phyloP scores from a whole-genome alignment of 306 rosid species.

The Prunus salicina region DNA sequence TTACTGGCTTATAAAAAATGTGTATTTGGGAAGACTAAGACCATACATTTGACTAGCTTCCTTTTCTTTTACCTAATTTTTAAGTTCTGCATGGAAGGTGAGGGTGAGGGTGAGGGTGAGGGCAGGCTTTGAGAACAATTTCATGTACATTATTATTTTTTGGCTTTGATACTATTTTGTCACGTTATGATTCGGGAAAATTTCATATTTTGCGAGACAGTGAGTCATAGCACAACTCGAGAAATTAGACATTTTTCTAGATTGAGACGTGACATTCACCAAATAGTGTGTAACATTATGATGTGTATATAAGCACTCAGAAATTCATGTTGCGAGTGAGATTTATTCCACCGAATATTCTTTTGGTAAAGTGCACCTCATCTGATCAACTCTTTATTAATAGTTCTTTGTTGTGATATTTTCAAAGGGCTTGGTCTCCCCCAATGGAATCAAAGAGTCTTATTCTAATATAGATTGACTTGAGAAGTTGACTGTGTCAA shows the following conservation, averaged over 20 bases:
- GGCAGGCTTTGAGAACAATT: not conserved
- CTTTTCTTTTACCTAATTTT: slow-evolving; percentile 2
- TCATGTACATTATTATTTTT: no score
- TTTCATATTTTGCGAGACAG: no score
- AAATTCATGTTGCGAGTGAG: no score
- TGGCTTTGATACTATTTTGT: no score
- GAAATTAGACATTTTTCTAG: no score
- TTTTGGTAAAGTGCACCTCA: not conserved
- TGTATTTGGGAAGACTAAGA: not conserved
- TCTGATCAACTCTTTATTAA: not conserved
- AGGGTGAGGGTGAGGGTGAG: not conserved
- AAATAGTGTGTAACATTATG: no score
- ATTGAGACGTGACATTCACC: no score
- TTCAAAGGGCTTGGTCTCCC: not conserved
- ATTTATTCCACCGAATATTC: no score
- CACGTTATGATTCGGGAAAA: no score
- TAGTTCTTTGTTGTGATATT: not conserved
- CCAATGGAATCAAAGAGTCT: not conserved
- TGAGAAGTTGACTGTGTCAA: not conserved
- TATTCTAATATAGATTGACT: not conserved
- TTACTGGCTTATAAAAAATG: not conserved
- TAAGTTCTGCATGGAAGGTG: not conserved
- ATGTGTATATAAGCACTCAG: no score
- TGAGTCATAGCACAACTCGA: no score
- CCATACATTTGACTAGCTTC: not conserved